A percentile compares a stretch with the other conserved stretches of the same genome.
Conservation (phyloP, 2,329 filamentous ascomycete genomes). For the Fusarium sp. region DNA sequence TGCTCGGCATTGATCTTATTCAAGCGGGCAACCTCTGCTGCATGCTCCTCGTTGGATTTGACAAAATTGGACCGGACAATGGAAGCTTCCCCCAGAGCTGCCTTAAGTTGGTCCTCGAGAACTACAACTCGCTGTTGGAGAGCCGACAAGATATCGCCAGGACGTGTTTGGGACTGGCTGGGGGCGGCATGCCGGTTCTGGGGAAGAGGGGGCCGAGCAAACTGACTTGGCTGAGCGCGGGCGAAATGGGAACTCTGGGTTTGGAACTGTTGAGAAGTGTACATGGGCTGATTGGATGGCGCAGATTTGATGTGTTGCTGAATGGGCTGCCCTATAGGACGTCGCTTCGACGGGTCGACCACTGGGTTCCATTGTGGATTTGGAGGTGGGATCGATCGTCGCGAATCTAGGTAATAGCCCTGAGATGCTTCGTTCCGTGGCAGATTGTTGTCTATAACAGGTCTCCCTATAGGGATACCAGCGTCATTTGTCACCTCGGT, state of each 20-base stretch:
- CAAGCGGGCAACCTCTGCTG: constrained; percentile 70
- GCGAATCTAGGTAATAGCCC: constrained; percentile 35
- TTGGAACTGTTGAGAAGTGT: constrained; percentile 49
- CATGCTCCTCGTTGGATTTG: constrained; percentile 70
- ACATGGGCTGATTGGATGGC: constrained; percentile 39
- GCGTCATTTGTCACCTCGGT: constrained; percentile 65
- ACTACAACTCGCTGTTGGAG: constrained; percentile 65
- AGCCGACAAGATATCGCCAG: constrained; percentile 55
- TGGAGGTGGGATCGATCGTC: constrained; percentile 49
- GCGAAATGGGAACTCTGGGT: constrained; percentile 47
- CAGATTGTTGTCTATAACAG: constrained; percentile 52
- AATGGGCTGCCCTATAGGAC: constrained; percentile 22
- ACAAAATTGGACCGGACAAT: constrained; percentile 79
- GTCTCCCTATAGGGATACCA: constrained; percentile 54
- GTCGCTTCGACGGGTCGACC: constrained; percentile 44
- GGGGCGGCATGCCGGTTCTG: constrained; percentile 40
- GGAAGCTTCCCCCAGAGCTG: constrained; percentile 77
- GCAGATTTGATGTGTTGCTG: constrained; percentile 30
- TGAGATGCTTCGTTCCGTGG: constrained; percentile 48
- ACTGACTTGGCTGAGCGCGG: constrained; percentile 56
- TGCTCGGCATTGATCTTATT: constrained; percentile 74
- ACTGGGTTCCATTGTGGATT: constrained; percentile 56
- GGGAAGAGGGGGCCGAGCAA: constrained; percentile 53
- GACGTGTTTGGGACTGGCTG: constrained; percentile 45
- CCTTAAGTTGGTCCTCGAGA: constrained; percentile 67